Percentiles rank a stretch among this genome's conserved stretches.
These are phyloP conservation scores for Aspergillus luchuensis DNA, from an alignment of 2,329 filamentous ascomycete genomes.

Conservation along the genomic window DNA sequence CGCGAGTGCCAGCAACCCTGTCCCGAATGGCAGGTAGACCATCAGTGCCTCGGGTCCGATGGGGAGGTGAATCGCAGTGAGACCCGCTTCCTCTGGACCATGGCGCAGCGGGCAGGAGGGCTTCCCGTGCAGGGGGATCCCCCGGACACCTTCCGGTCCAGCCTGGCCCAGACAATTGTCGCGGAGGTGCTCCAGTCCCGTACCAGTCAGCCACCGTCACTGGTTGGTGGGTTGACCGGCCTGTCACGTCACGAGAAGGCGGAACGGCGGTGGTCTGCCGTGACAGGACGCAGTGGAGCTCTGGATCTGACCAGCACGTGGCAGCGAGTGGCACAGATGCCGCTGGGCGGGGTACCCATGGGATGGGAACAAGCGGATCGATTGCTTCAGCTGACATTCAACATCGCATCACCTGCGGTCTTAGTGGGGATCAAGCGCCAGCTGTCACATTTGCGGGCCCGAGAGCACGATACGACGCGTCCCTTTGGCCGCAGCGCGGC, in stretches of 20 bases:
- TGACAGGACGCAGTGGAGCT: background rate
- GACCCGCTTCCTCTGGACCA: background rate
- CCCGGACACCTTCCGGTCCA: background rate
- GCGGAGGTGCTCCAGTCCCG: background rate
- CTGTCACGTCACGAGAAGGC: background rate
- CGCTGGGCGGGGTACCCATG: background rate
- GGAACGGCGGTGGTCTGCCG: background rate
- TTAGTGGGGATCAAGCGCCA: slow-evolving; percentile 7
- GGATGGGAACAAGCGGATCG: slow-evolving; percentile 11
- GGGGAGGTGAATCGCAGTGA: background rate
- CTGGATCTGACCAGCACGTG: slow-evolving; percentile 5
- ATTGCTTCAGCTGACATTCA: slow-evolving; percentile 12
- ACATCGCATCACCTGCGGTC: slow-evolving; percentile 10
- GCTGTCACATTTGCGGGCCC: slow-evolving; percentile 6
- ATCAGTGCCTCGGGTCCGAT: background rate
- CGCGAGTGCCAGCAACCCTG: background rate
- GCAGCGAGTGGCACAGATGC: slow-evolving; percentile 4
- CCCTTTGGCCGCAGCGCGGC: background rate
- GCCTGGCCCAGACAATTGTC: background rate
- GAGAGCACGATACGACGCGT: background rate
- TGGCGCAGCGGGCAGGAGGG: slow-evolving; percentile 1
- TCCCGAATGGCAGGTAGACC: background rate
- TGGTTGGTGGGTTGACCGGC: background rate
- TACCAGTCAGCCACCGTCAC: background rate
- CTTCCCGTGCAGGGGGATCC: background rate